Evolutionary conservation across 2,329 filamentous ascomycete genomes (phyloP).

Genomic region (Colletotrichum eremochloae): DNA sequence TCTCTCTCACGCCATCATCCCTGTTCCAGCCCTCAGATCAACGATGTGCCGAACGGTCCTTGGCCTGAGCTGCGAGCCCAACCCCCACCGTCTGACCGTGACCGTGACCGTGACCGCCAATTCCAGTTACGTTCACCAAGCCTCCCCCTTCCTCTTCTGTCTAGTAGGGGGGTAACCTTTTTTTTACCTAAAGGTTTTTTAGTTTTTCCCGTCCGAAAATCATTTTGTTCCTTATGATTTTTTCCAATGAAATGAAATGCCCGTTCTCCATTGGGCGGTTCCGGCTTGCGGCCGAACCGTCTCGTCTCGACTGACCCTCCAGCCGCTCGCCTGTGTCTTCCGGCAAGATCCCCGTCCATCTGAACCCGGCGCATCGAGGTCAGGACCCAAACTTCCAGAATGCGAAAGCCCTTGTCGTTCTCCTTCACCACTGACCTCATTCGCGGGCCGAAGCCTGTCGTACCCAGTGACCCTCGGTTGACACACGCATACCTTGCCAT

Average conservation of each 20-base stretch:
- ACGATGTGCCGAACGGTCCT: conserved; percentile 30
- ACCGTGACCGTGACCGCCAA: conserved; percentile 29
- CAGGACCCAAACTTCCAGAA: conserved; percentile 33
- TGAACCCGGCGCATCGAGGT: conserved; percentile 36
- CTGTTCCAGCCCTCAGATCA: conserved; percentile 54
- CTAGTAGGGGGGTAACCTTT: background rate
- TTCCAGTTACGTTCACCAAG: conserved; percentile 31
- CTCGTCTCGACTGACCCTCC: conserved; percentile 21
- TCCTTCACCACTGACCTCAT: conserved; percentile 34
- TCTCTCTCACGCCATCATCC: conserved; percentile 68
- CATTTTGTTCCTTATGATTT: background rate
- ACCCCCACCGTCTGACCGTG: conserved; percentile 34
- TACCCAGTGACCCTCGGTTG: conserved; percentile 35
- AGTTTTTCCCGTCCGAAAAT: background rate
- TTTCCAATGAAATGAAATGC: no score
- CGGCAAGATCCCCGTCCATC: conserved; percentile 41
- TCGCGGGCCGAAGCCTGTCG: conserved; percentile 28
- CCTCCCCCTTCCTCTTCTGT: background rate
- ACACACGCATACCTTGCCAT: conserved; percentile 39
- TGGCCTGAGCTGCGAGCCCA: conserved; percentile 31
- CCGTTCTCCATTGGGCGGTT: conserved; percentile 27
- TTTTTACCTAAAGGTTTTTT: conserved; percentile 1
- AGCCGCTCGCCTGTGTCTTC: conserved; percentile 30
- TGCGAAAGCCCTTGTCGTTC: conserved; percentile 31
- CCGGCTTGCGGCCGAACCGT: conserved; percentile 33